phyloP scores from a whole-genome alignment of 1,284 basidiomycete genomes.

The Ceratobasidium sp. region DNA sequence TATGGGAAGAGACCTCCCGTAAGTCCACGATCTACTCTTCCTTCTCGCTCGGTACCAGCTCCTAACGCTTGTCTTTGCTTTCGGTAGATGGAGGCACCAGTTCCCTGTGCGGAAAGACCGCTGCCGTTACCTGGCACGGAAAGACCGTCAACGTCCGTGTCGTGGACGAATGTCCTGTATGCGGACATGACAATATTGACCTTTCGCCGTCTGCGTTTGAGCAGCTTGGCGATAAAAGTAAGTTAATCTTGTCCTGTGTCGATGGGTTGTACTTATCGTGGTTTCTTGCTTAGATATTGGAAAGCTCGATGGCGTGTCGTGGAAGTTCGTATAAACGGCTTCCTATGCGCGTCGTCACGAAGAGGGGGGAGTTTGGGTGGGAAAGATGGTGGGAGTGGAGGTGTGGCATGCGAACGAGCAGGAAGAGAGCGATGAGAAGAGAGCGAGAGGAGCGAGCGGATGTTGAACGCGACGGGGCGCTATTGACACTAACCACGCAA shows the following conservation, averaged over 20 bases:
- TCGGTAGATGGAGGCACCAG: not conserved
- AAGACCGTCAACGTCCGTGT: constrained; percentile 1
- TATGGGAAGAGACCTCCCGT: not conserved
- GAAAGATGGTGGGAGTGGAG: too few relatives aligned
- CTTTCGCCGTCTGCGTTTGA: constrained; percentile 12
- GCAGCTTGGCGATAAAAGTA: constrained; percentile 4
- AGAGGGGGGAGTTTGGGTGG: too few relatives aligned
- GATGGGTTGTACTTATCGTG: not conserved
- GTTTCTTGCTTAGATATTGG: not conserved
- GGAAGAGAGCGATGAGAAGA: too few relatives aligned
- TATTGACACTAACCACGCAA: too few relatives aligned
- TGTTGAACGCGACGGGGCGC: too few relatives aligned
- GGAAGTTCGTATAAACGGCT: too few relatives aligned
- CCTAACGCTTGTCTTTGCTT: not conserved
- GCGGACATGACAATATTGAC: constrained; percentile 14
- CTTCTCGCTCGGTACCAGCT: not conserved
- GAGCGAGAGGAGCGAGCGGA: too few relatives aligned
- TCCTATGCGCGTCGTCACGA: too few relatives aligned
- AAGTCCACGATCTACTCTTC: not conserved
- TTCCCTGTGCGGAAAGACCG: constrained; percentile 7
- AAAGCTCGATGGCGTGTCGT: not conserved
- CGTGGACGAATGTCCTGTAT: constrained; percentile 13
- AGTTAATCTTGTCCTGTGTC: not conserved
- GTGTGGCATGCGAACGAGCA: too few relatives aligned
- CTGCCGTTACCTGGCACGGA: not conserved